These are phyloP conservation scores for Ascochyta lentis DNA, from an alignment of 2,329 filamentous ascomycete genomes.

Conservation along the genomic window DNA sequence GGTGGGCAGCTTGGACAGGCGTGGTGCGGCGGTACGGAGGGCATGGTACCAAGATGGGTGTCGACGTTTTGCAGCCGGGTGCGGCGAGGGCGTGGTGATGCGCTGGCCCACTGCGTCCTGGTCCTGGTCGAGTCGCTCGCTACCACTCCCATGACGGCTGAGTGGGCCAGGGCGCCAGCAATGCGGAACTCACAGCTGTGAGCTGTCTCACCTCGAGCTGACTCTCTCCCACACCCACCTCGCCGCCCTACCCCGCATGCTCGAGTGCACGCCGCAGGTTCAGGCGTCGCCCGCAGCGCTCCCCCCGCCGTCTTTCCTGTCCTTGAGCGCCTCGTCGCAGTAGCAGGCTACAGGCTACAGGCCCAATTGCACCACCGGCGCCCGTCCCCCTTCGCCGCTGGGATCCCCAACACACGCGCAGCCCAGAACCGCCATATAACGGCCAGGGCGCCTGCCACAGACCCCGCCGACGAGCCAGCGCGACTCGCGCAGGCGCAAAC, in stretches of 20 bases:
- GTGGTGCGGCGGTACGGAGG: not conserved
- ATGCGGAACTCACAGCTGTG: slow-evolving; percentile 10
- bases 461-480: slow-evolving; percentile 28
- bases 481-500: slow-evolving; percentile 30
- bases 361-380: slow-evolving; percentile 11
- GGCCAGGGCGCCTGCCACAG: slow-evolving; percentile 29
- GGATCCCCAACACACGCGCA: slow-evolving; percentile 34
- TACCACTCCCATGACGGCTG: slow-evolving; percentile 9
- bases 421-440: slow-evolving; percentile 31
- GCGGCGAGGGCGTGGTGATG: not conserved
- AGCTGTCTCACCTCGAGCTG: slow-evolving; percentile 17
- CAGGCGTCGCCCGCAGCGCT: slow-evolving; percentile 17
- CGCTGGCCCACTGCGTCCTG: not conserved
- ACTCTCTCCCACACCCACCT: slow-evolving; percentile 15
- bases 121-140: slow-evolving; percentile 1
- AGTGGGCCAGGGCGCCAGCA: not conserved
- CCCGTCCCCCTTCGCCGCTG: slow-evolving; percentile 28
- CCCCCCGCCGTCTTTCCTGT: not conserved
- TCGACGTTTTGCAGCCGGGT: not conserved
- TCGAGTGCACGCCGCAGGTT: slow-evolving; percentile 22
- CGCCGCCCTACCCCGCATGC: slow-evolving; percentile 21
- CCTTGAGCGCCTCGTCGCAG: not conserved
- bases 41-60: not conserved
- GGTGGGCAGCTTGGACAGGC: not conserved
- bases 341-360: not conserved